phyloP scores from a whole-genome alignment of 306 rosid species.

The Quercus alba region DNA sequence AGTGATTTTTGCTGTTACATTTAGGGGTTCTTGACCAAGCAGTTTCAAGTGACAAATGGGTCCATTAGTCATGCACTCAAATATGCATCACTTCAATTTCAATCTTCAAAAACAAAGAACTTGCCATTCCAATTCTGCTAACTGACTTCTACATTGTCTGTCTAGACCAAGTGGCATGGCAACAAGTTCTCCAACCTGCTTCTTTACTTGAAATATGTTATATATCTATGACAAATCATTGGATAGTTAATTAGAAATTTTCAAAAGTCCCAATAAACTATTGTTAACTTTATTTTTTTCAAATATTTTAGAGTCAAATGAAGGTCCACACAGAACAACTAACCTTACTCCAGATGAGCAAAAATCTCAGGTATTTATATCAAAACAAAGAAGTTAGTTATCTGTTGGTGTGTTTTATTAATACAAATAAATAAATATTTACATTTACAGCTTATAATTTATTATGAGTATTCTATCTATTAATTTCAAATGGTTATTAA shows the following conservation, averaged over 20 bases:
- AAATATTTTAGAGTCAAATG: slow-evolving; percentile 54
- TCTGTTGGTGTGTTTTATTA: too few relatives aligned
- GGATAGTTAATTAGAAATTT: neutral
- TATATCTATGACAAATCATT: slow-evolving; percentile 6
- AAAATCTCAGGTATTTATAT: slow-evolving; percentile 70
- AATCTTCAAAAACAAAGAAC: neutral
- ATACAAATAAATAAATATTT: too few relatives aligned
- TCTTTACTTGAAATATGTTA: neutral
- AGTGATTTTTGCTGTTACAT: neutral
- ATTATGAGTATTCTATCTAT: too few relatives aligned
- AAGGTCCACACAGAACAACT: slow-evolving; percentile 73
- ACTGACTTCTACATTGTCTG: neutral
- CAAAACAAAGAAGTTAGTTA: neutral
- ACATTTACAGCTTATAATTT: too few relatives aligned
- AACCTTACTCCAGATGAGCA: slow-evolving; percentile 58
- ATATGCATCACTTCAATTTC: neutral
- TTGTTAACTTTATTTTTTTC: neutral
- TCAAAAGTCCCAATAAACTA: slow-evolving; percentile 1
- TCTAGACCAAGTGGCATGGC: neutral
- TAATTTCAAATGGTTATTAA: too few relatives aligned
- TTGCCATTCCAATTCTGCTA: neutral
- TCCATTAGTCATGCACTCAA: neutral
- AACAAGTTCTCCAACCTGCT: neutral
- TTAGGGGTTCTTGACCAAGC: neutral
- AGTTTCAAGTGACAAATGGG: neutral